Evolutionary conservation across 164 flowering plant species (phyloP), one percentile per base, ranked within the genome.

Genomic region (Echeveria elegans): DNA sequence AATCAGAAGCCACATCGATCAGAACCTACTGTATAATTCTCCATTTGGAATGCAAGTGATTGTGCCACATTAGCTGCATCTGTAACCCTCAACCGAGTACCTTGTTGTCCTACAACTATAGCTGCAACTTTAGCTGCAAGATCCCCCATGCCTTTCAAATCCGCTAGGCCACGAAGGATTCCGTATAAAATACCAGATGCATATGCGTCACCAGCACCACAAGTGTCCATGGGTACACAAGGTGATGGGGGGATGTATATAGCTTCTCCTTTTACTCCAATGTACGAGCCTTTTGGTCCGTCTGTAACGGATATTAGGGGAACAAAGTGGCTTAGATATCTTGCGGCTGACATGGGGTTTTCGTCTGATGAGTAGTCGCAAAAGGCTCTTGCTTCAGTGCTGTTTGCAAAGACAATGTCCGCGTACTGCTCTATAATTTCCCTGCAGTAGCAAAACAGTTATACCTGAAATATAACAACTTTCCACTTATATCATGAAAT

Each of bases 201-300:
- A 70, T 94, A 94, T 24, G 97, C 96, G 78, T 94, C 98, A 2
- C 98, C 98, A 23, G 98, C 98, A 6, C 98, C 98, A 73, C 96
- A 90, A 28, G 97, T 94, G 74, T 94, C 98, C 10, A 88, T 79
- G 0, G 96, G 95, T 11, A 80, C 77, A 62, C 96, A 94, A 1
- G 87, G 87, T 14, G 87, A 77, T 52, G 97, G 93, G 45, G 97
- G 91, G 69, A 94, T 83, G 58, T 88, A 91, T 11, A 86, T 71
- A 38, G 89, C 95, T 83, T 94, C 96, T 53, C 96, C 98, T 78
- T 86, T 89, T 11, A 89, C 83, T 10, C 97, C 97, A 40, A 94
- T 82, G 77, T 89, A 89, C 9, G 98, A 90, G 19, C 98, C 97
- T 70, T 70, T 78, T 5, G 75, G 82, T 5, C 98, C 98, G 69